Evolutionary conservation across 208 protist genomes (phyloP), one percentile per base, ranked within the genome.

Genomic region (Ichthyophonus hoferi): DNA sequence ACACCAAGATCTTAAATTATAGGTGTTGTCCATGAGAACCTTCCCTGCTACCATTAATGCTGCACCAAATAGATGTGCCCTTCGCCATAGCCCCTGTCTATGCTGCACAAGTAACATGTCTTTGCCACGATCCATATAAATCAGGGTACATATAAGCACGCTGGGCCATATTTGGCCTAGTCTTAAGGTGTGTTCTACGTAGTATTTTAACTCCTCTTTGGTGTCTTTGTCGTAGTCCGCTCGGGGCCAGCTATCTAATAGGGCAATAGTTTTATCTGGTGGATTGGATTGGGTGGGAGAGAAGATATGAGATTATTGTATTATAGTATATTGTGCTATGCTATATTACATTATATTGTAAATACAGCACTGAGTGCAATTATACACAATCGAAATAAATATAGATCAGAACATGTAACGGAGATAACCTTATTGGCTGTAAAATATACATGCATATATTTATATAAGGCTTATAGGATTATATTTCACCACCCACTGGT

Each of bases 21-120:
- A 67, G 14, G 50, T 67, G 50, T 67, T 67, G 50, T 67, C 50
- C 50, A 67, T 67, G 14, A 67, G 24, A 67, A 67, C 50, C 50
- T 67, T 67, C 50, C 50, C 50, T n/a, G 50, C 50, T n/a, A 67
- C 50, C 50, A 67, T 67, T 67, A 67, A 67, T 67, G 50, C 50
- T n/a, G 50, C 50, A 67, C 50, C 50, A 67, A 67, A 67, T n/a
- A 67, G 50, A 24, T 67, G 50, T 67, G 50, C 50, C 7, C 50
- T 7, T 67, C 50, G 7, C 50, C 50, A 67, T 24, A 67, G 7
- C 50, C 50, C 50, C 50, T 67, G 7, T 24, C 50, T 67, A 67
- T 67, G 7, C 14, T 67, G 50, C 24, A 24, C 50, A 67, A 24
- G 14, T 7, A 67, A 24, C 50, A 67, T 7, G 50, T 67, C 50